A percentile compares a stretch with the other conserved stretches of the same genome.
These are phyloP conservation scores for Nephelium lappaceum DNA, from an alignment of 345 rosid genomes.

Conservation along the genomic window DNA sequence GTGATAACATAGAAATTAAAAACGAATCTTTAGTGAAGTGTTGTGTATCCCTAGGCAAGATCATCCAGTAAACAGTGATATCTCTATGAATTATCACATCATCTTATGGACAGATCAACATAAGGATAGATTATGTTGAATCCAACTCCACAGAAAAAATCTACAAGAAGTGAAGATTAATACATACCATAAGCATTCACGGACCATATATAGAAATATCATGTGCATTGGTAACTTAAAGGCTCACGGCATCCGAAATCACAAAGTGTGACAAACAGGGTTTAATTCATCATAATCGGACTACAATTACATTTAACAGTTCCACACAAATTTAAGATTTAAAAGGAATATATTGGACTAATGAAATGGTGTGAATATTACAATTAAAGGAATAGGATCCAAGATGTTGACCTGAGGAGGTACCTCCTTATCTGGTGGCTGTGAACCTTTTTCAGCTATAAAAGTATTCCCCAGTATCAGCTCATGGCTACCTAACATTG, in stretches of 20 bases:
- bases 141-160: neutral
- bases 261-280: neutral
- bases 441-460: constrained; percentile 47
- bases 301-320: neutral
- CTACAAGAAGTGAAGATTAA: neutral
- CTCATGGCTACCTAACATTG: constrained; percentile 79
- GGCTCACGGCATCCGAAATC: neutral
- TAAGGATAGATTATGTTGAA: neutral
- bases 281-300: neutral
- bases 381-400: neutral
- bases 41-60: neutral
- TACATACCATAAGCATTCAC: neutral
- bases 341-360: neutral
- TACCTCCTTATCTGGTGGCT: constrained; percentile 72
- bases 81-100: neutral
- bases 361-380: neutral
- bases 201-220: neutral
- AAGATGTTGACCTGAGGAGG: constrained; percentile 70
- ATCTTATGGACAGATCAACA: neutral
- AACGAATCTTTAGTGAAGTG: neutral
- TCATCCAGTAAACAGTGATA: neutral
- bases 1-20: neutral
- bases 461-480: constrained; percentile 85
- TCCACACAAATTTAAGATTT: neutral
- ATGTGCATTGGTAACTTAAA: neutral